A percentile compares a stretch with the other conserved stretches of the same genome.
phyloP scores from a whole-genome alignment of 2,329 filamentous ascomycete genomes.

The Talaromyces pinophilus region DNA sequence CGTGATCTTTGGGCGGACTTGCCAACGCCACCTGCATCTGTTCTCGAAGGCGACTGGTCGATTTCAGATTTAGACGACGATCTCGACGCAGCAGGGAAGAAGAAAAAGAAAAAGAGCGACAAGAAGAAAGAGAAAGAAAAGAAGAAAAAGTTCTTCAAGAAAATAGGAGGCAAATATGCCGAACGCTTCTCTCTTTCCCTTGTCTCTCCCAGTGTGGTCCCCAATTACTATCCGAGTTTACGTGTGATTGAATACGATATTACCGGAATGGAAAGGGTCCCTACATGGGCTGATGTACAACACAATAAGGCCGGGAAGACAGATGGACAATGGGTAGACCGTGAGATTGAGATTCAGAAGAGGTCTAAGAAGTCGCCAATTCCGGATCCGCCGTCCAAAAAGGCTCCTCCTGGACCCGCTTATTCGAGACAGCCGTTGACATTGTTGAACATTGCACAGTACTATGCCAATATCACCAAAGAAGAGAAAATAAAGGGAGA shows the following conservation, averaged over 20 bases:
- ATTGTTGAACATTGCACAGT: conserved; percentile 79
- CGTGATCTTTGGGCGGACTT: conserved; percentile 76
- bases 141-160: conserved; percentile 59
- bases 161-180: conserved; percentile 76
- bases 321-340: conserved; percentile 11
- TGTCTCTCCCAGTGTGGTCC: conserved; percentile 83
- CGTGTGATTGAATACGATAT: conserved; percentile 96
- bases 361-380: conserved; percentile 56
- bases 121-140: conserved; percentile 36
- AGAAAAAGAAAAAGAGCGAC: conserved; percentile 22
- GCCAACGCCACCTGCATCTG: conserved; percentile 54
- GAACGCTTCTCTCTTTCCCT: conserved; percentile 82
- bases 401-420: conserved; percentile 77
- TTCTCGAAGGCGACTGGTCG: conserved; percentile 27
- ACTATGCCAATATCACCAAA: conserved; percentile 88
- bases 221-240: conserved; percentile 86
- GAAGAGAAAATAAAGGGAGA: conserved; percentile 71
- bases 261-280: conserved; percentile 65
- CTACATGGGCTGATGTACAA: conserved; percentile 35
- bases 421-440: conserved; percentile 85
- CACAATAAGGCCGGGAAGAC: background rate
- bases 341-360: conserved; percentile 28
- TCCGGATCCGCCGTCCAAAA: conserved; percentile 72
- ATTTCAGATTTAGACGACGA: conserved; percentile 29
- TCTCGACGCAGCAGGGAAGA: conserved; percentile 54